Conservation (phyloP, 1,284 basidiomycete species). For the Leccinum angustisporum region DNA sequence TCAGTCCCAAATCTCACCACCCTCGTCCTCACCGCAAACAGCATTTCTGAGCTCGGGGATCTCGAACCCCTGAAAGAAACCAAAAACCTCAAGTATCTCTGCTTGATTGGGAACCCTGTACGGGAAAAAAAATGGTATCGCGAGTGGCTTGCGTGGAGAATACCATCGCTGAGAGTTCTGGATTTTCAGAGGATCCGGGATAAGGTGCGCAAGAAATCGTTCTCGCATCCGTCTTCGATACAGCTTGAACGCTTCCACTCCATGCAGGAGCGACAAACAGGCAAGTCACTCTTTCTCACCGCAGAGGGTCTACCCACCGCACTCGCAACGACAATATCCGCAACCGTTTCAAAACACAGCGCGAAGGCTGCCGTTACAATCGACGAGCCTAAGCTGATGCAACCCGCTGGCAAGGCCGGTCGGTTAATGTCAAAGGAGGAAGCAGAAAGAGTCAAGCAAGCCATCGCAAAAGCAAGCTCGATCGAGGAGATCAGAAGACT, state of each 20-base stretch:
- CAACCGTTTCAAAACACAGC: constrained; percentile 66
- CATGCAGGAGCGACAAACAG: constrained; percentile 72
- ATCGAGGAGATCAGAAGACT: constrained; percentile 88
- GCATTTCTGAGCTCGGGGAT: constrained; percentile 74
- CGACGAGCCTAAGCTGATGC: constrained; percentile 70
- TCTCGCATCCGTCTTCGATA: constrained; percentile 20
- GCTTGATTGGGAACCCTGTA: constrained; percentile 89
- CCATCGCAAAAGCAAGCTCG: constrained; percentile 87
- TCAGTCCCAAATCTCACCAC: constrained; percentile 84
- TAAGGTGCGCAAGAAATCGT: constrained; percentile 65
- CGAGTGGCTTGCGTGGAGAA: constrained; percentile 87
- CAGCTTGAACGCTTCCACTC: constrained; percentile 30
- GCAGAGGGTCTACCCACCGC: constrained; percentile 75
- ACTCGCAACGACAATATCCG: constrained; percentile 76
- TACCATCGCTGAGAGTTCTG: constrained; percentile 85
- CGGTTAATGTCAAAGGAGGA: constrained; percentile 92
- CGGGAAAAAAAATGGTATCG: constrained; percentile 94
- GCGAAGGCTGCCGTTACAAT: constrained; percentile 59
- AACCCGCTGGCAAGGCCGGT: constrained; percentile 65
- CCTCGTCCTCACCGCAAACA: constrained; percentile 80
- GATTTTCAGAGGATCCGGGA: constrained; percentile 97
- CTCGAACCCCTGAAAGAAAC: constrained; percentile 83
- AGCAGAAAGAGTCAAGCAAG: constrained; percentile 84
- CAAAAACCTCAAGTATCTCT: constrained; percentile 77
- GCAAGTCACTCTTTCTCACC: constrained; percentile 75